Evolutionary conservation across 108 stramenopile species (phyloP).

Genomic region (Nitzschia sp.): DNA sequence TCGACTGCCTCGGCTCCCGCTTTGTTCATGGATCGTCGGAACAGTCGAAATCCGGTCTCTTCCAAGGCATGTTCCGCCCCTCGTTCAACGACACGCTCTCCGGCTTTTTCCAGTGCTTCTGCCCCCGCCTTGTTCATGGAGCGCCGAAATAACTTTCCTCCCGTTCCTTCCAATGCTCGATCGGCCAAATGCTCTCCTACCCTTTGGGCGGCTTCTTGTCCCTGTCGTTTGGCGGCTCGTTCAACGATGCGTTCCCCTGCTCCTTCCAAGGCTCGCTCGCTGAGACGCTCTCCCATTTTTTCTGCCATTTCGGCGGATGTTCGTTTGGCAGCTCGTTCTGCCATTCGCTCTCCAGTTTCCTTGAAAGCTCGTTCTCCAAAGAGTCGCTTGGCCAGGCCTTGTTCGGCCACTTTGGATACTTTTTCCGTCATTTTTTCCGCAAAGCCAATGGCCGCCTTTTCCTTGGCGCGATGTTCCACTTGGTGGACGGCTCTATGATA

Average conservation of each 20-base stretch:
- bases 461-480: slow-evolving; percentile 20
- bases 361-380: not conserved
- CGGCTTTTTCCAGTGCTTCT: not conserved
- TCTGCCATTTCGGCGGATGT: not conserved
- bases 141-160: not conserved
- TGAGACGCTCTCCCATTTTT: not conserved
- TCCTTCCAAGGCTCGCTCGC: slow-evolving; percentile 8
- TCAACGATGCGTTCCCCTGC: slow-evolving; percentile 17
- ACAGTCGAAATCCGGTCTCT: no score
- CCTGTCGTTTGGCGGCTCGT: slow-evolving; percentile 8
- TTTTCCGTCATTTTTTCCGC: slow-evolving; percentile 12
- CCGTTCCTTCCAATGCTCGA: slow-evolving; percentile 1
- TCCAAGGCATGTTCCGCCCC: not conserved
- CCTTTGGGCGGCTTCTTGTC: not conserved
- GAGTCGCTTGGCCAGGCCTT: not conserved
- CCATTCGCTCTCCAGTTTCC: slow-evolving; percentile 7
- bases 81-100: slow-evolving; percentile 12
- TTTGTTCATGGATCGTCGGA: no score
- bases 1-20: not conserved
- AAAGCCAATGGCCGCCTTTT: slow-evolving; percentile 9
- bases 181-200: not conserved
- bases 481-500: slow-evolving; percentile 18
- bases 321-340: slow-evolving; percentile 3
- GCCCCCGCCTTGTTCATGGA: not conserved
- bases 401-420: not conserved